Conservation (phyloP, 768 basidiomycete genomes). For the Boletus rubropictus region DNA sequence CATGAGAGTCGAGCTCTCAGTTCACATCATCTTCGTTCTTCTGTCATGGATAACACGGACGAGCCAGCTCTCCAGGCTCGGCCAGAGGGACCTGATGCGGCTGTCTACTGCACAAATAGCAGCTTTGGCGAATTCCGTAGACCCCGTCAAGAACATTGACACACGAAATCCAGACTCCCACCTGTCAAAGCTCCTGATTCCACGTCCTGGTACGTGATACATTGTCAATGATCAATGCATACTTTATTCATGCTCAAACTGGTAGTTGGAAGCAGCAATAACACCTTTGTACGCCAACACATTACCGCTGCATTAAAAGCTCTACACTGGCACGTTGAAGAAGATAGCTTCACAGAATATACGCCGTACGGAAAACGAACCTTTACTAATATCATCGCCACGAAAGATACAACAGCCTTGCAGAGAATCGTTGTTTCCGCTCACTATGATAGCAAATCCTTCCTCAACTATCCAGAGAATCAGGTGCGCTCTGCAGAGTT, state of each 20-base stretch:
- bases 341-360: constrained; percentile 68
- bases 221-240: neutral
- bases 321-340: constrained; percentile 84
- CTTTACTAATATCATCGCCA: constrained; percentile 91
- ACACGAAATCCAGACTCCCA: constrained; percentile 61
- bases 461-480: constrained; percentile 60
- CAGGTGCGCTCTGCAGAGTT: constrained; percentile 45
- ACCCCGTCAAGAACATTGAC: constrained; percentile 67
- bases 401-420: constrained; percentile 83
- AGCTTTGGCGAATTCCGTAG: constrained; percentile 47
- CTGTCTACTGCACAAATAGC: constrained; percentile 50
- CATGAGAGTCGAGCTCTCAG: constrained; percentile 14
- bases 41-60: constrained; percentile 23
- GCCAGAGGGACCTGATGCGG: constrained; percentile 33
- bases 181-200: constrained; percentile 80
- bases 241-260: neutral
- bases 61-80: constrained; percentile 29
- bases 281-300: constrained; percentile 76
- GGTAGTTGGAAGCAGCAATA: constrained; percentile 67
- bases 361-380: constrained; percentile 78
- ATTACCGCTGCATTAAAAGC: constrained; percentile 65
- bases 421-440: constrained; percentile 83
- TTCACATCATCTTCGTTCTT: constrained; percentile 10
- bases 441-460: constrained; percentile 93
- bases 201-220: constrained; percentile 59